phyloP scores from a whole-genome alignment of 768 basidiomycete species.

The Russula sp. region DNA sequence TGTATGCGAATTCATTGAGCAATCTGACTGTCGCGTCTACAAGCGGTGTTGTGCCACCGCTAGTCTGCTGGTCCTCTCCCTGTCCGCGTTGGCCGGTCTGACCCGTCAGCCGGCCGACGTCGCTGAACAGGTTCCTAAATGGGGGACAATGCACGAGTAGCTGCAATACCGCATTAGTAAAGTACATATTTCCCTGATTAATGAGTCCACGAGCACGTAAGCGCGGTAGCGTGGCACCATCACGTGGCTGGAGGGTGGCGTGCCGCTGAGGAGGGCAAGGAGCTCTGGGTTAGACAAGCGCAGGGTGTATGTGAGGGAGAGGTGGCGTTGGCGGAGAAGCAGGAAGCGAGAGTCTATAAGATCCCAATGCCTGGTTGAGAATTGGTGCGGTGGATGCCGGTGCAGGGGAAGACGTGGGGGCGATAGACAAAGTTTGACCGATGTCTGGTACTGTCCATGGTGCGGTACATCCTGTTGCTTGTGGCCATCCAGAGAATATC shows the following conservation, averaged over 20 bases:
- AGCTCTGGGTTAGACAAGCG: conserved; percentile 45
- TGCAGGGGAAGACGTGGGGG: background rate
- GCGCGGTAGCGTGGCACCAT: conserved; percentile 32
- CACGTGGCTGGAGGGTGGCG: conserved; percentile 32
- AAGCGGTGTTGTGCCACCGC: too few relatives aligned
- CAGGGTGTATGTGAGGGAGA: conserved; percentile 35
- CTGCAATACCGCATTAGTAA: conserved; percentile 92
- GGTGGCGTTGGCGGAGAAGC: conserved; percentile 62
- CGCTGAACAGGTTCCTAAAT: conserved; percentile 72
- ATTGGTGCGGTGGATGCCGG: conserved; percentile 22
- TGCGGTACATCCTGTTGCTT: too few relatives aligned
- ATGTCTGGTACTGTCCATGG: too few relatives aligned
- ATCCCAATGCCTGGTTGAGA: conserved; percentile 69
- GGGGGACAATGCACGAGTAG: conserved; percentile 81
- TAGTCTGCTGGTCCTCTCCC: conserved; percentile 30
- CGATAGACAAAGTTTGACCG: too few relatives aligned
- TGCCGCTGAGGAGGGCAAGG: conserved; percentile 49
- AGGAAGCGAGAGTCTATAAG: conserved; percentile 50
- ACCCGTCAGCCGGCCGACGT: conserved; percentile 54
- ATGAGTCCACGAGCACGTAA: conserved; percentile 77
- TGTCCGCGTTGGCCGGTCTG: conserved; percentile 32
- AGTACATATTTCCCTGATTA: conserved; percentile 97
- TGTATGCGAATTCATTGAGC: conserved; percentile 20
- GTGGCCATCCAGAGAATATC: too few relatives aligned
- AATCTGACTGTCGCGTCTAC: too few relatives aligned